These are phyloP conservation scores for Corymbia citriodora DNA, from an alignment of 441 rosid genomes.

Conservation along the genomic window DNA sequence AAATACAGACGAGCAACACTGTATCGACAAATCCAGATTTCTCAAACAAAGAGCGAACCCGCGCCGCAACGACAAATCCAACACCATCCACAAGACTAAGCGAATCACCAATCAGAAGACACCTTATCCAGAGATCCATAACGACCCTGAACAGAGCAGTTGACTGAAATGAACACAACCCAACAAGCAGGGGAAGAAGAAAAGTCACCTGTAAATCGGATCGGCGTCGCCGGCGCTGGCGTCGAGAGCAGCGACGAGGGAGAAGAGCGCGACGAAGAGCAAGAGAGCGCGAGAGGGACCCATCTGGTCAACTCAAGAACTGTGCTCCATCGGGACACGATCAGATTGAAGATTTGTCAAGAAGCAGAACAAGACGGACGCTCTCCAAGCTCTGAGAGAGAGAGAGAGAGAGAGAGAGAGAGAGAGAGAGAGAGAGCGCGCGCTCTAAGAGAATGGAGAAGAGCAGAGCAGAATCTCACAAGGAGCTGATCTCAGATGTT, in stretches of 20 bases:
- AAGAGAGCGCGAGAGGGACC: conserved; percentile 29
- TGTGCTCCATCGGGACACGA: not conserved
- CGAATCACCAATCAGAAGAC: not conserved
- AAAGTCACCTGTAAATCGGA: conserved; percentile 62
- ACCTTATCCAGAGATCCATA: not conserved
- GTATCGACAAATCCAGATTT: not conserved
- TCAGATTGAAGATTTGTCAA: not conserved
- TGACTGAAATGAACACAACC: not conserved
- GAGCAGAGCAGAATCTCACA: not conserved
- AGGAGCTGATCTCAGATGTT: not conserved
- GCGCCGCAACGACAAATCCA: not conserved
- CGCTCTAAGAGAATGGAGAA: not conserved
- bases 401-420: not conserved
- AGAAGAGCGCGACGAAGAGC: conserved; percentile 16
- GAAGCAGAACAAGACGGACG: not conserved
- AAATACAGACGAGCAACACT: not conserved
- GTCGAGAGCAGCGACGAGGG: conserved; percentile 24
- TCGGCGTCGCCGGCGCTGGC: conserved; percentile 77
- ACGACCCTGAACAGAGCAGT: not conserved
- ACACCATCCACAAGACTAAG: not conserved
- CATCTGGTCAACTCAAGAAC: conserved; percentile 25
- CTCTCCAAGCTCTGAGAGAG: no score
- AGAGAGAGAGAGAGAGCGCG: not conserved
- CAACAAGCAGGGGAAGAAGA: not conserved
- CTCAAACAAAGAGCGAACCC: not conserved